phyloP scores from a whole-genome alignment of 2,329 filamentous ascomycete species.

The Chaetomiaceae sp. region DNA sequence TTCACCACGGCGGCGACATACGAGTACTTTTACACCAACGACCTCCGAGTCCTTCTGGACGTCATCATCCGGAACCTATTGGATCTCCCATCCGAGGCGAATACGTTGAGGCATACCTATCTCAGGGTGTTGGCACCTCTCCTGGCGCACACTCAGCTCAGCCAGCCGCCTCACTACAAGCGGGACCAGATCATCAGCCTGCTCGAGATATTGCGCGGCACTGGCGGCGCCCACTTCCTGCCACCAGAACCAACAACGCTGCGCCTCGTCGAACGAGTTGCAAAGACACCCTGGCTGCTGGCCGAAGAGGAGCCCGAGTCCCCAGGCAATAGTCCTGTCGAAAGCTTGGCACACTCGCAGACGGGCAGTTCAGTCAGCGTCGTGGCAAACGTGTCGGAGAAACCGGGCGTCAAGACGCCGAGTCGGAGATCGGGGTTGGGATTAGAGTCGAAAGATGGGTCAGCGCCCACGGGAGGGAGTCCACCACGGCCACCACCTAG shows the following conservation, averaged over 20 bases:
- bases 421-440: constrained; percentile 50
- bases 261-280: constrained; percentile 70
- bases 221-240: constrained; percentile 68
- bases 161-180: constrained; percentile 85
- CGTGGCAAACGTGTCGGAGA: constrained; percentile 73
- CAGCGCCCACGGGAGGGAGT: constrained; percentile 11
- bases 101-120: constrained; percentile 82
- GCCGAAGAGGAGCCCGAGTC: constrained; percentile 37
- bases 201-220: constrained; percentile 65
- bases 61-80: constrained; percentile 97
- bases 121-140: constrained; percentile 87
- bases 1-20: constrained; percentile 90
- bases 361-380: constrained; percentile 72
- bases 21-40: constrained; percentile 99
- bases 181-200: constrained; percentile 75
- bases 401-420: constrained; percentile 76
- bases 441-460: constrained; percentile 27
- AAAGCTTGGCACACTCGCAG: constrained; percentile 57
- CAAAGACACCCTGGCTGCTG: constrained; percentile 68
- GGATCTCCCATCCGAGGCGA: constrained; percentile 81
- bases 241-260: constrained; percentile 76
- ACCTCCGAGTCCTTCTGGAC: constrained; percentile 87
- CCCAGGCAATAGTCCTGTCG: constrained; percentile 34
- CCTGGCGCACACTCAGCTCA: constrained; percentile 85
- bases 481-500: constrained; percentile 19